phyloP scores from a whole-genome alignment of 805 yeast genomes.

The Tanozyma kutaoensis region DNA sequence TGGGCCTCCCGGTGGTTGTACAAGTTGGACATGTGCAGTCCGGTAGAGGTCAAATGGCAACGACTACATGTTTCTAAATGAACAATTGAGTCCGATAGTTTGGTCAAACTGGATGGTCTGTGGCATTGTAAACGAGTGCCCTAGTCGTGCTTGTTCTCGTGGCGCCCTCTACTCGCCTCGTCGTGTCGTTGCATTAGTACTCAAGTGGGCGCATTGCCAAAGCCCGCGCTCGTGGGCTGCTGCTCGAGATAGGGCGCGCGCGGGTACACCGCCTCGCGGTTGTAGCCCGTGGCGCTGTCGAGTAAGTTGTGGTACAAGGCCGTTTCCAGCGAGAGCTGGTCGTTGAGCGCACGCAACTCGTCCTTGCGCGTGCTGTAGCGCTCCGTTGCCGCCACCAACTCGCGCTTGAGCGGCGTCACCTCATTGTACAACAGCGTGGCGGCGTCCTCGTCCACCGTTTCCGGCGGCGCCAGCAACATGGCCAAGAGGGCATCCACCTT shows the following conservation, averaged over 20 bases:
- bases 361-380: slow-evolving; percentile 66
- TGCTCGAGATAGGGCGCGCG: slow-evolving; percentile 3
- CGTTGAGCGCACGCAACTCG: slow-evolving; percentile 60
- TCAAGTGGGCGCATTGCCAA: slow-evolving; percentile 15
- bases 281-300: no score
- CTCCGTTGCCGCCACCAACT: slow-evolving; percentile 63
- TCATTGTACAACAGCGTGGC: slow-evolving; percentile 63
- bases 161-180: no score
- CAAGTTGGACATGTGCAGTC: slow-evolving; percentile 10
- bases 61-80: no score
- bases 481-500: slow-evolving; percentile 63
- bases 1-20: slow-evolving; percentile 29
- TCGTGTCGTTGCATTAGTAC: no score
- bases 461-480: slow-evolving; percentile 27
- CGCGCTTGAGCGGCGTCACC: slow-evolving; percentile 59
- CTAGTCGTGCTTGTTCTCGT: no score
- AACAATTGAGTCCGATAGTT: no score
- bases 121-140: no score
- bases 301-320: slow-evolving; percentile 55
- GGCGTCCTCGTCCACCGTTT: slow-evolving; percentile 39
- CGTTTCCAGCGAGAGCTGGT: slow-evolving; percentile 58
- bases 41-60: no score
- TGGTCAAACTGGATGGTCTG: no score
- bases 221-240: slow-evolving; percentile 28
- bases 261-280: no score